These are phyloP conservation scores for Microdochium trichocladiopsis DNA, from an alignment of 2,329 filamentous ascomycete genomes.

Conservation along the genomic window DNA sequence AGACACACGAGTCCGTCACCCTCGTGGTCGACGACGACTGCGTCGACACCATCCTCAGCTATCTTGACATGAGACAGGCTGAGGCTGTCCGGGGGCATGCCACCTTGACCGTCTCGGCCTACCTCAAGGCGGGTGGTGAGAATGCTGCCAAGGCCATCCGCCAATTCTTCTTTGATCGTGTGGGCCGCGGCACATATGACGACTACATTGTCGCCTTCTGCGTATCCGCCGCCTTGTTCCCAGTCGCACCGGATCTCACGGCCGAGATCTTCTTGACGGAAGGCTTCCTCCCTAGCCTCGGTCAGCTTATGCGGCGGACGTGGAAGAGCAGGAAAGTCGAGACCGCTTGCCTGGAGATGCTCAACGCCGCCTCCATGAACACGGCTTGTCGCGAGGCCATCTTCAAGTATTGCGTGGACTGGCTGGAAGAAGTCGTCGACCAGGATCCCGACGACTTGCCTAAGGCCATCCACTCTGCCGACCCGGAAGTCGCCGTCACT, in stretches of 20 bases:
- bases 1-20: slow-evolving; percentile 41
- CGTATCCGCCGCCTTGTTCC: slow-evolving; percentile 82
- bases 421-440: slow-evolving; percentile 78
- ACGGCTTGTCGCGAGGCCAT: slow-evolving; percentile 75
- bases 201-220: slow-evolving; percentile 90
- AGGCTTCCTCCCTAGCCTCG: slow-evolving; percentile 73
- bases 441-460: slow-evolving; percentile 56
- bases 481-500: slow-evolving; percentile 50
- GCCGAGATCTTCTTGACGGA: slow-evolving; percentile 79
- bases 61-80: slow-evolving; percentile 76
- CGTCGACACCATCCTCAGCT: slow-evolving; percentile 78
- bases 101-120: slow-evolving; percentile 73
- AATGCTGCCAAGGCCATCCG: slow-evolving; percentile 63
- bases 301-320: slow-evolving; percentile 68
- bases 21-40: slow-evolving; percentile 64
- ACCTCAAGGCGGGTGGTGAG: slow-evolving; percentile 70
- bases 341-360: slow-evolving; percentile 76
- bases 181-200: slow-evolving; percentile 72
- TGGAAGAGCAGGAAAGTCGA: slow-evolving; percentile 84
- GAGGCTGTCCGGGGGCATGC: slow-evolving; percentile 72
- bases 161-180: slow-evolving; percentile 65
- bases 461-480: slow-evolving; percentile 38
- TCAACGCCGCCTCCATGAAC: slow-evolving; percentile 89
- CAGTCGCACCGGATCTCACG: slow-evolving; percentile 70
- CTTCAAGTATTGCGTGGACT: slow-evolving; percentile 75